phyloP scores from a whole-genome alignment of 176 grass and related monocot genomes.

The Coix lacrymajobi region DNA sequence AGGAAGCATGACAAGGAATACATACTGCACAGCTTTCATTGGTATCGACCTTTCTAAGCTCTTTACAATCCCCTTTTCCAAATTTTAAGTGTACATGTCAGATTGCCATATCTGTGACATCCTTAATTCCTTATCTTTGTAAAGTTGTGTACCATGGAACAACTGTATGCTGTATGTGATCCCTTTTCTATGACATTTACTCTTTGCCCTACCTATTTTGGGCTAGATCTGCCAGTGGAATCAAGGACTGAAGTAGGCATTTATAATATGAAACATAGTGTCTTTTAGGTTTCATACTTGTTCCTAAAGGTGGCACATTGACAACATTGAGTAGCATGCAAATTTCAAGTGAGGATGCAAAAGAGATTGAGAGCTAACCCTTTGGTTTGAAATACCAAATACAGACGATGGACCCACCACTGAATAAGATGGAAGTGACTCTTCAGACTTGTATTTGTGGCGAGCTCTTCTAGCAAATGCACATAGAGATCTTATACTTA shows the following conservation, averaged over 20 bases:
- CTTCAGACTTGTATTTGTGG: conserved; percentile 64
- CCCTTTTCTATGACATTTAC: background rate
- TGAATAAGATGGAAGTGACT: conserved; percentile 71
- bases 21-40: background rate
- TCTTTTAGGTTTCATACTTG: background rate
- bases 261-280: background rate
- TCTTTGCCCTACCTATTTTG: background rate
- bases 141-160: background rate
- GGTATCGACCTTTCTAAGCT: background rate
- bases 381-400: conserved; percentile 65
- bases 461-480: conserved; percentile 51
- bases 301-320: background rate
- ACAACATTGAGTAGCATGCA: background rate
- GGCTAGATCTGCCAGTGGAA: background rate
- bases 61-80: background rate
- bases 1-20: background rate
- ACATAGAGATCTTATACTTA: conserved; percentile 38
- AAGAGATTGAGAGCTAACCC: conserved; percentile 44
- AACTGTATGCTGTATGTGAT: background rate
- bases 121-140: background rate
- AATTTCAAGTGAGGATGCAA: conserved; percentile 1
- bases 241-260: background rate
- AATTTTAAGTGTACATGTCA: background rate
- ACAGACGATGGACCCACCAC: conserved; percentile 64
- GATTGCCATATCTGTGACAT: background rate